Evolutionary conservation across 345 rosid genomes (phyloP), one percentile per base, ranked within the genome.

Genomic region (Heritiera littoralis): DNA sequence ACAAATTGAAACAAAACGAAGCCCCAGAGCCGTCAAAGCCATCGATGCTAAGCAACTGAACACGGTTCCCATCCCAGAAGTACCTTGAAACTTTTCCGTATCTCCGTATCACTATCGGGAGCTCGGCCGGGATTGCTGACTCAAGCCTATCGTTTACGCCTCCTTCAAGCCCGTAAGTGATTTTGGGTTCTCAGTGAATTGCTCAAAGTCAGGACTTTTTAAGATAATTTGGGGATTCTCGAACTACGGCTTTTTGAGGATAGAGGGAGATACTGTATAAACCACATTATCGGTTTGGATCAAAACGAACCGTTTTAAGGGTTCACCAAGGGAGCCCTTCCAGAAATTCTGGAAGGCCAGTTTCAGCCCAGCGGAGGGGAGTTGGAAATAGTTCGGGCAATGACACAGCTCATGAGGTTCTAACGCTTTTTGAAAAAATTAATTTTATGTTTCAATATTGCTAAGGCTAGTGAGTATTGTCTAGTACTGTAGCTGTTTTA

Each of bases 31-130:
- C 88, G 15, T 85, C 89, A n/a, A 80, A 81, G 48, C 85, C 91
- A 32, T 86, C 93, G 11, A 85, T 83, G 74, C 84, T 81, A 70
- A 77, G 83, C 79, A 91, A 71, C 72, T 60, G 67, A 86, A 91
- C 78, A 20, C 79, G 61, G 9, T 52, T 81, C 58, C 90, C 95
- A 12, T 89, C 90, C 93, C 93, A 91, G 58, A 84, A 81, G 79
- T 87, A 91, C 82, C 95, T 87, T 28, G 86, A 91, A 13, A 86
- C 90, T 83, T 81, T 81, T 56, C 95, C 90, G 6, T 87, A 75
- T 63, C 80, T 80, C 77, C 86, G 81, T 64, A 88, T 49, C 81
- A 82, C 90, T 77, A 89, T 87, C 6, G 95, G 92, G 0, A 91
- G 86, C 81, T 81, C 78, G 14, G n/a, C 76, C 28, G 82, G 78